Evolutionary conservation across 768 basidiomycete species (phyloP).

Genomic region (Punctularia strigosozonata): DNA sequence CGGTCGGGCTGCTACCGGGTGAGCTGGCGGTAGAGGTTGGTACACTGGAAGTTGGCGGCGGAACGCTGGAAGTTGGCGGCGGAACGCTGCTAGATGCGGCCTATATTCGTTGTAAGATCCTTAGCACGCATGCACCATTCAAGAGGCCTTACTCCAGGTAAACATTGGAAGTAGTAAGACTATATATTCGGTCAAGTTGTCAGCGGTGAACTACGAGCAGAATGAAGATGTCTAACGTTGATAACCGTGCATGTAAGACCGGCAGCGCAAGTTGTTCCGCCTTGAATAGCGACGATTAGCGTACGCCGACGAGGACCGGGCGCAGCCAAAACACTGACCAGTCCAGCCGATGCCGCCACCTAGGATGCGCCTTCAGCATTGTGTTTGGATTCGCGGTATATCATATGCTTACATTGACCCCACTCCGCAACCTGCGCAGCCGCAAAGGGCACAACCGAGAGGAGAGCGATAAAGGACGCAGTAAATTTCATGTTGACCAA

Average conservation of each 20-base stretch:
- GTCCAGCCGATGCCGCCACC: constrained; percentile 26
- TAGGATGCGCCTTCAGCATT: too few relatives aligned
- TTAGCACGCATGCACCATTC: not conserved
- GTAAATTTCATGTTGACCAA: too few relatives aligned
- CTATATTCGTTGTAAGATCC: not conserved
- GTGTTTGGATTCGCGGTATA: not conserved
- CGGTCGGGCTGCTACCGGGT: too few relatives aligned
- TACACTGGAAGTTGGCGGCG: constrained; percentile 13
- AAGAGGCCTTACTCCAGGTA: constrained; percentile 13
- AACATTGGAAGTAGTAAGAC: constrained; percentile 33
- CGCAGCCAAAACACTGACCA: too few relatives aligned
- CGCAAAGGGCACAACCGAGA: constrained; percentile 13
- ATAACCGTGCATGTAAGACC: constrained; percentile 13
- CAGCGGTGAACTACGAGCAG: too few relatives aligned
- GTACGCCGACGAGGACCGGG: too few relatives aligned
- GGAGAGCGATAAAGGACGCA: constrained; percentile 16
- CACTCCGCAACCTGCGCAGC: constrained; percentile 15
- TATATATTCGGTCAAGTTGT: constrained; percentile 24
- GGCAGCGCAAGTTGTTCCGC: constrained; percentile 24
- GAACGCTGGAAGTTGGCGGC: constrained; percentile 13
- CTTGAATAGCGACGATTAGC: too few relatives aligned
- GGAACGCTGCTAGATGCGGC: constrained; percentile 5
- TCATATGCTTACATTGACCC: constrained; percentile 14
- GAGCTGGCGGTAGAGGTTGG: too few relatives aligned
- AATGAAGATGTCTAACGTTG: not conserved